Conservation (phyloP, 1,284 basidiomycete species). For the Irpex sp. region DNA sequence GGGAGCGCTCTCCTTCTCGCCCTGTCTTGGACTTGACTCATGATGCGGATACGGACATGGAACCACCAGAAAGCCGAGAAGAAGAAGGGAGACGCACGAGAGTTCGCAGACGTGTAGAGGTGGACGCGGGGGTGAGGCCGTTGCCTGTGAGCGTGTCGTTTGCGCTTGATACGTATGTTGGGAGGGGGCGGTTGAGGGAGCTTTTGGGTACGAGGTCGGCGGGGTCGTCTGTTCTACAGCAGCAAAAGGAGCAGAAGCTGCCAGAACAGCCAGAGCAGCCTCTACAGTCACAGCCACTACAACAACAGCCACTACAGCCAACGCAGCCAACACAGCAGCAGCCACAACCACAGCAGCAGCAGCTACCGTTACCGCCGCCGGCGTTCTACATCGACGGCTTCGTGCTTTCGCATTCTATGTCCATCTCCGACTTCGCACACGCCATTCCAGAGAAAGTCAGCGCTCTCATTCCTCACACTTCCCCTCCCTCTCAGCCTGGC, state of each 20-base stretch:
- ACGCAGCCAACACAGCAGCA: too few relatives aligned
- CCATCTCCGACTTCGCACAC: conserved; percentile 23
- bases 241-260: too few relatives aligned
- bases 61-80: too few relatives aligned
- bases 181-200: conserved; percentile 53
- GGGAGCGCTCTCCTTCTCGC: not conserved
- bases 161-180: conserved; percentile 44
- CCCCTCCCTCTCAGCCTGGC: conserved; percentile 32
- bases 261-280: too few relatives aligned
- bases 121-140: conserved; percentile 48
- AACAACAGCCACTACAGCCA: too few relatives aligned
- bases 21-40: too few relatives aligned
- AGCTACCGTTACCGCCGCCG: conserved; percentile 1
- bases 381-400: conserved; percentile 15
- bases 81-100: not conserved
- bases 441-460: conserved; percentile 31
- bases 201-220: conserved; percentile 37
- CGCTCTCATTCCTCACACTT: conserved; percentile 36
- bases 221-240: not conserved
- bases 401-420: conserved; percentile 16
- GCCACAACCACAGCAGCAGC: too few relatives aligned
- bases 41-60: not conserved
- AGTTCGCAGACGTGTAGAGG: not conserved
- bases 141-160: conserved; percentile 51
- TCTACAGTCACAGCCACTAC: too few relatives aligned